Base-by-base conservation (phyloP, 1,139 yeast genomes). In the Debaryomycetaceae sp. region DNA sequence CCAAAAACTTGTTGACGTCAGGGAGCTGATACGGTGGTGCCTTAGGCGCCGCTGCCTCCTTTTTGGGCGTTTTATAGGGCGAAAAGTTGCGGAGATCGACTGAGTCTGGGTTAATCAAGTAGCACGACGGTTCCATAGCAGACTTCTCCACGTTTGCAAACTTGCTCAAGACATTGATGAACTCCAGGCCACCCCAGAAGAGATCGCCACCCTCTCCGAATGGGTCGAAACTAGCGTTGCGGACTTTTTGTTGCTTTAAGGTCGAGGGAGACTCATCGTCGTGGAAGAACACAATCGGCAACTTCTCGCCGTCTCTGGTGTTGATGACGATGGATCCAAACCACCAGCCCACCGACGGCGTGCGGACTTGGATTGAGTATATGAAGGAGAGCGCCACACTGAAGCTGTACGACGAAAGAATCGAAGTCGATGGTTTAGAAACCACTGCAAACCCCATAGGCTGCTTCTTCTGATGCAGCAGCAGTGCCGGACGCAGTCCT, bases 101-200 rank as follows among this genome's bases (percentile, higher is more conserved):
- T 17, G 78, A 65, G 2, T 81, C 78, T 0, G 97, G 96, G 54
- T 89, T 86, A 18, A 91, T 72, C 38, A 91, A 65, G 48, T 72
- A 74, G 17, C 88, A 77, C 1, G 83, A 75, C 3, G 78, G 75
- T 44, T 85, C 96, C 26, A 83, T 53, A 0, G 83, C 69, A 0
- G 94, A 78, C 39, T 70, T 70, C 43, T 81, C 86, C 23, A 86
- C 56, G 34, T 75, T 76, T 24, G 84, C 78, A 41, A 71, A 67
- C 28, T 58, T 53, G 26, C 63, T 60, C 27, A 89, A 56, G 10
- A 67, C 70, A 27, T 65, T 60, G 41, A 86, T 57, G 40, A 93
- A 80, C 44, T 84, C 84, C 26, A 71, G 72, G 1, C 96, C 98
- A 17, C 98, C 98, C 97, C 97, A 91, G 45, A 80, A 82, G 28